Conservation (phyloP, 2,329 filamentous ascomycete species). For the Hymenoscyphus repandus region DNA sequence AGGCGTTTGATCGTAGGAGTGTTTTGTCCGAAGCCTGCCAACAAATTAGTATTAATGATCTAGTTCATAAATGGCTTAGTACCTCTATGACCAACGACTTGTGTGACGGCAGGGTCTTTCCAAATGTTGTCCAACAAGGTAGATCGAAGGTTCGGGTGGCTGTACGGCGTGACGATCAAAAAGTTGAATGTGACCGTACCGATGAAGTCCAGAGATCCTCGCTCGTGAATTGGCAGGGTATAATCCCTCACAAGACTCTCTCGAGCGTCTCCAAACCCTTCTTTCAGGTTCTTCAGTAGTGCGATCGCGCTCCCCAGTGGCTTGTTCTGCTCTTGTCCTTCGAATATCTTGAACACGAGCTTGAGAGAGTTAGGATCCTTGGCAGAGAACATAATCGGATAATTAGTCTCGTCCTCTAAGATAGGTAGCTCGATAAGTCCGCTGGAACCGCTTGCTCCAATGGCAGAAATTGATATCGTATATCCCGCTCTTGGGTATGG, state of each 20-base stretch:
- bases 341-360: slow-evolving; percentile 5
- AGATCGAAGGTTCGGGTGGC: neutral
- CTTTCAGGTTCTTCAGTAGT: slow-evolving; percentile 6
- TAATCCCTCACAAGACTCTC: slow-evolving; percentile 10
- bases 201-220: slow-evolving; percentile 2
- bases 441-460: slow-evolving; percentile 3
- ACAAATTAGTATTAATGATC: neutral
- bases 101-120: neutral
- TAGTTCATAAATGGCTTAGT: neutral
- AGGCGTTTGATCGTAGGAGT: slow-evolving; percentile 2
- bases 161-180: slow-evolving; percentile 6
- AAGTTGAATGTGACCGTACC: slow-evolving; percentile 12
- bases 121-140: slow-evolving; percentile 1
- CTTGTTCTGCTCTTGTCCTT: neutral
- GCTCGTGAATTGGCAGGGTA: slow-evolving; percentile 9
- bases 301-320: slow-evolving; percentile 6
- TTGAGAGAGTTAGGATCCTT: slow-evolving; percentile 2
- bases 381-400: slow-evolving; percentile 7
- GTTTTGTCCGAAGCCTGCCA: slow-evolving; percentile 9
- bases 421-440: slow-evolving; percentile 2
- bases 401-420: slow-evolving; percentile 9
- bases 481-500: slow-evolving; percentile 5
- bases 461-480: neutral
- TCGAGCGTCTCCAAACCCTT: neutral
- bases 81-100: slow-evolving; percentile 13